Evolutionary conservation across 805 yeast species (phyloP), one percentile per base, ranked within the genome.

Genomic region (Candida railenensis): DNA sequence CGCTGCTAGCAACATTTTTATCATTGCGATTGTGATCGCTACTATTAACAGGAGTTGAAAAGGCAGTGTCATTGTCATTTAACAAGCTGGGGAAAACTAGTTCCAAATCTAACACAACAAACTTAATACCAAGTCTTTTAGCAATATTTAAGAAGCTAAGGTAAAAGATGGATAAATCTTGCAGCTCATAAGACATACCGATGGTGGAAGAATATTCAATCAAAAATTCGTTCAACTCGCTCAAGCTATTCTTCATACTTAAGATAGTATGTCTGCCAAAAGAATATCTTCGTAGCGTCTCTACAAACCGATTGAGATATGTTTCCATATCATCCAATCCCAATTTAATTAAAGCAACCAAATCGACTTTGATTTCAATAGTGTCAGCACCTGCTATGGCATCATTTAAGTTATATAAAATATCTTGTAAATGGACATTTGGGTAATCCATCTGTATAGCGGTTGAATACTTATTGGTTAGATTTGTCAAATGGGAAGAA

Each of bases 381-480:
- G 49, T 33, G 40, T 53, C 56, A 21, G 45, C 43, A 1, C 56
- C 56, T 32, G 36, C 32, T 21, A 47, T 30, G 14, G 12, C 25
- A 11, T 45, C 28, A 30, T 18, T 30, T 12, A 34, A 15, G 22
- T 45, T 45, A 28, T 28, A 34, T 5, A 42, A 20, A 4, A 43
- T 12, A 20, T 45, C 48, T 22, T 45, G 41, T 5, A 44, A 28
- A 22, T 44, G 43, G 12, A 34, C 22, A 15, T 20, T 30, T 2
- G 52, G 51, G 34, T 42, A 42, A 11, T 43, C 40, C 5, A 53
- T 19, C 28, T 46, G 47, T n/a, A 53, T 37, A 28, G 50, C 48
- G 19, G 39, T 44, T 11, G 52, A 40, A 34, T 42, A 50, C 25
- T 39, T 40, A n/a, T 47, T 41, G 33, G 34, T 15, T 22, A 16